Conservation (phyloP, 768 basidiomycete genomes). For the Boletus insuetus region DNA sequence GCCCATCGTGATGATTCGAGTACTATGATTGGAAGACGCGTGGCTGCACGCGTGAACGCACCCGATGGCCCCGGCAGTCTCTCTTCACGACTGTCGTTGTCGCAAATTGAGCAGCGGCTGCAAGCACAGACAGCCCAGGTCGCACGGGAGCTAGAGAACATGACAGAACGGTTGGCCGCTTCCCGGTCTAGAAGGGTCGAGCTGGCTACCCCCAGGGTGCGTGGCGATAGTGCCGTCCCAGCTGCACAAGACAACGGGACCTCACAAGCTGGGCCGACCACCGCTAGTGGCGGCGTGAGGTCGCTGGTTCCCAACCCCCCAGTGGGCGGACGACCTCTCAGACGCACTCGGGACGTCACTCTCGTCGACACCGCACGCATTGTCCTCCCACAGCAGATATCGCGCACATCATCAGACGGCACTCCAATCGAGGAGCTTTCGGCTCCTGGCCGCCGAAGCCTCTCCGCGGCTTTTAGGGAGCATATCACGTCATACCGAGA, state of each 20-base stretch:
- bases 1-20: slow-evolving; percentile 28
- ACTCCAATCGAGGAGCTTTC: slow-evolving; percentile 18
- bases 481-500: slow-evolving; percentile 18
- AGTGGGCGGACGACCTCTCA: slow-evolving; percentile 11
- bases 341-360: slow-evolving; percentile 13
- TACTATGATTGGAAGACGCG: slow-evolving; percentile 35
- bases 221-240: slow-evolving; percentile 1
- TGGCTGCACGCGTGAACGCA: slow-evolving; percentile 29
- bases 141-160: slow-evolving; percentile 32
- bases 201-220: slow-evolving; percentile 14
- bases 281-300: slow-evolving; percentile 3
- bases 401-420: slow-evolving; percentile 24
- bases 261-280: not conserved
- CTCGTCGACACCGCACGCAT: slow-evolving; percentile 22
- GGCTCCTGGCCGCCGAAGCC: slow-evolving; percentile 13
- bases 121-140: slow-evolving; percentile 31
- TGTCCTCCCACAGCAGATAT: slow-evolving; percentile 20
- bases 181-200: slow-evolving; percentile 25
- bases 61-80: slow-evolving; percentile 18
- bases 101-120: slow-evolving; percentile 28
- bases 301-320: slow-evolving; percentile 2
- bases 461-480: slow-evolving; percentile 23
- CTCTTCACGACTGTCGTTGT: slow-evolving; percentile 19
- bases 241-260: not conserved
- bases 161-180: slow-evolving; percentile 27